Evolutionary conservation across 352 stramenopile species (phyloP).

Genomic region (Saprolegnia diclina): DNA sequence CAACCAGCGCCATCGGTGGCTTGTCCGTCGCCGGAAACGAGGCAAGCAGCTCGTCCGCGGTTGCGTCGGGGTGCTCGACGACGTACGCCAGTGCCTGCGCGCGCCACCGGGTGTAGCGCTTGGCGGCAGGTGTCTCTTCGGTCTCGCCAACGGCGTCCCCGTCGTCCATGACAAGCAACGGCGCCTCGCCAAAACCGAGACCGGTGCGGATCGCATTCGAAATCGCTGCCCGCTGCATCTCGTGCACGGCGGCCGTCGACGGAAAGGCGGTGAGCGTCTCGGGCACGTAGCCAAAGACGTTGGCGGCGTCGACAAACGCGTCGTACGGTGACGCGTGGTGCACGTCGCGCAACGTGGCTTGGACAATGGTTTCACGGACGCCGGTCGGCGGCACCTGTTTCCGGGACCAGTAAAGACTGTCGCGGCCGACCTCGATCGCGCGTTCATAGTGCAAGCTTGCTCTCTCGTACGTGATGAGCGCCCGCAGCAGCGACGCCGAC

Average conservation of each 20-base stretch:
- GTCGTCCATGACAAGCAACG: too few species aligned
- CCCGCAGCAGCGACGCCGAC: background rate
- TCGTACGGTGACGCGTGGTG: background rate
- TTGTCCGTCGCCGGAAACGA: background rate
- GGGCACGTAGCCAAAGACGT: background rate
- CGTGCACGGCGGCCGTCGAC: background rate
- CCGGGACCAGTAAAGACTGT: slow-evolving; percentile 23
- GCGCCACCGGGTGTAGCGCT: background rate
- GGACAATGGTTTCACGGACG: background rate
- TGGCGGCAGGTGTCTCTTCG: background rate
- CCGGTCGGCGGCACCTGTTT: background rate
- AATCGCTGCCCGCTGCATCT: background rate
- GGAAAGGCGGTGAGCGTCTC: background rate
- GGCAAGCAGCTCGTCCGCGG: background rate
- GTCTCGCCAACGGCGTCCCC: too few species aligned
- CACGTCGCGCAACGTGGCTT: background rate
- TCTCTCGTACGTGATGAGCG: slow-evolving; percentile 19
- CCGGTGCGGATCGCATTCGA: background rate
- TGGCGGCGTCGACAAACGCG: background rate
- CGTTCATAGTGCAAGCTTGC: slow-evolving; percentile 12
- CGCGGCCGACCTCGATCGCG: background rate
- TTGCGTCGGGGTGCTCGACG: background rate
- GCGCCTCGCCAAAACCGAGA: background rate
- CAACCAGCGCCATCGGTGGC: background rate
- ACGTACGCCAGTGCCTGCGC: background rate